Conservation (phyloP, 192 early-diverging fungal species). For the Lobosporangium transversale region DNA sequence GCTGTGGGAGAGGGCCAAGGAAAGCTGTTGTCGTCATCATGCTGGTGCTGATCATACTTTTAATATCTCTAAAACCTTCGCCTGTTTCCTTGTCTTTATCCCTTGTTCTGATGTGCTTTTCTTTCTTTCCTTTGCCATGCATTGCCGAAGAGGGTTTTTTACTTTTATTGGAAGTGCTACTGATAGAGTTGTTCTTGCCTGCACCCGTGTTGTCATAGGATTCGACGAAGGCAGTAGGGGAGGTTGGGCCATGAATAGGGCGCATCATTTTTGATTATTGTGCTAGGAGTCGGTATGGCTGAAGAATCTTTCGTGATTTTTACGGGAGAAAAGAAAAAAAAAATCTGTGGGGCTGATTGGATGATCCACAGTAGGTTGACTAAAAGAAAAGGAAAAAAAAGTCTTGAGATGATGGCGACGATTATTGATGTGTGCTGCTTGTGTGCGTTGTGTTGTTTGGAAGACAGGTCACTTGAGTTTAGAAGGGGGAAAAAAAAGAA, state of each 20-base stretch:
- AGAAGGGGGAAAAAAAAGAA: no score
- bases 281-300: no score
- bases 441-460: no score
- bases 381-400: no score
- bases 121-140: not conserved
- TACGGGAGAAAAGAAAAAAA: no score
- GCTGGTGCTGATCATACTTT: slow-evolving; percentile 7
- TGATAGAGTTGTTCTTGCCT: not conserved
- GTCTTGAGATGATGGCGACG: no score
- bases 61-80: not conserved
- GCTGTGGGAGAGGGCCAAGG: slow-evolving; percentile 15
- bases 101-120: not conserved
- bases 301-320: no score
- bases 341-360: not conserved
- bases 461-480: no score
- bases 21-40: slow-evolving; percentile 17
- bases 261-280: slow-evolving; percentile 7
- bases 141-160: not conserved
- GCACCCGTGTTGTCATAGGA: not conserved
- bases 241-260: slow-evolving; percentile 12
- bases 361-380: no score
- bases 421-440: no score
- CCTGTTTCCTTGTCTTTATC: slow-evolving; percentile 7
- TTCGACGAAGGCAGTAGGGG: not conserved
- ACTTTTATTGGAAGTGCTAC: not conserved